Base-by-base conservation (phyloP, 495 filamentous ascomycete genomes). In the Pseudevernia furfuracea region DNA sequence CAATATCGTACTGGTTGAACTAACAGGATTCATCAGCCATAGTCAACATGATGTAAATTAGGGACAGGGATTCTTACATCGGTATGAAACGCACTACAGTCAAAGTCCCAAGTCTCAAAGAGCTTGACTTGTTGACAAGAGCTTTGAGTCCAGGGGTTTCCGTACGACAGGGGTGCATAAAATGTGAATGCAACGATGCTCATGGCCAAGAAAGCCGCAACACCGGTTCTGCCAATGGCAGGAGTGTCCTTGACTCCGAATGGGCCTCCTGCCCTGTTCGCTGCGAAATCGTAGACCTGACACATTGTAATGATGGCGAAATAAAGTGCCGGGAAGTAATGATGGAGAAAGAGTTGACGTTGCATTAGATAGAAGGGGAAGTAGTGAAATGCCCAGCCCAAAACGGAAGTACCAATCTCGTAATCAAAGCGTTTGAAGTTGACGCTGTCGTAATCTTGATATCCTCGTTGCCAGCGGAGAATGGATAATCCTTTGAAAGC, bases 341-440 rank as follows among this genome's bases (percentile, higher is more conserved):
- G 94, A 74, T 98, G 94, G 58, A 98, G 77, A 83, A 98, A 98
- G 48, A 98, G 84, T 75, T 98, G 94, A 66, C 94, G 90, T 63
- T 92, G 90, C 94, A 98, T 98, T 39, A 97, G 84, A 75, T 84
- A 98, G 80, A 98, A 98, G 9, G 94, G 95, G 78, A 96, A 90
- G 77, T 97, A 98, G 72, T 98, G 94, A 74, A 92, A 89, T 25
- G 89, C 88, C 94, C 94, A 98, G 52, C 89, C 94, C 30, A 98
- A 83, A 17, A 97, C 90, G 38, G 84, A 88, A 14, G 85, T 91
- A 62, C 94, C 94, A 69, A 97, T 84, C 74, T 98, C 94, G 71
- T 96, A 97, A 77, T 97, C 94, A 73, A 97, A 97, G 46, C 94
- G 88, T 77, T 94, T 94, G 83, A 96, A 96, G 48, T 81, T 87